phyloP scores from a whole-genome alignment of 23 red algal species.

The Cyanidioschyzon merolae region DNA sequence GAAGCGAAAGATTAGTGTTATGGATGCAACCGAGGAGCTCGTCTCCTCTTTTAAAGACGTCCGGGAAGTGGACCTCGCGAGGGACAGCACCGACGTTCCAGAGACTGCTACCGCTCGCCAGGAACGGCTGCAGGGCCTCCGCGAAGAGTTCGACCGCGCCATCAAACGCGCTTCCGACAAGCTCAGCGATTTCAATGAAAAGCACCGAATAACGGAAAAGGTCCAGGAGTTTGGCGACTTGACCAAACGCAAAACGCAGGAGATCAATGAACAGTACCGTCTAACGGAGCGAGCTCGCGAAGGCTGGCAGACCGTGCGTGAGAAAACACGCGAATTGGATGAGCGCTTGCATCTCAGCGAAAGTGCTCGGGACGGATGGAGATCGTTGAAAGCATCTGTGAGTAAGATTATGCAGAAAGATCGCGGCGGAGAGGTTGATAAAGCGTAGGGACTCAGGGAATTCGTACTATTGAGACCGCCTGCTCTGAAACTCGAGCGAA shows the following conservation, averaged over 20 bases:
- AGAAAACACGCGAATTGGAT: neutral
- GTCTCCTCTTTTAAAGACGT: neutral
- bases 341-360: neutral
- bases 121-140: neutral
- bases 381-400: neutral
- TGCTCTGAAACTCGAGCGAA: too few relatives aligned
- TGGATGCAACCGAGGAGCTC: neutral
- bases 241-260: constrained; percentile 6
- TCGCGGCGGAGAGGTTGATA: neutral
- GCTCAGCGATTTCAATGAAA: constrained; percentile 12
- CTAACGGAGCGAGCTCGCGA: neutral
- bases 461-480: too few relatives aligned
- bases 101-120: constrained; percentile 2
- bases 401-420: neutral
- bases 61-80: neutral
- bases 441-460: too few relatives aligned
- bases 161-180: neutral
- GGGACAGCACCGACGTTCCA: neutral
- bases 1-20: constrained; percentile 13
- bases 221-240: constrained; percentile 19
- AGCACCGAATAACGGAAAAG: constrained; percentile 22
- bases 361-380: neutral
- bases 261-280: constrained; percentile 14
- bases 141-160: constrained; percentile 20
- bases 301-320: neutral